Evolutionary conservation across 1,284 basidiomycete genomes (phyloP).

Genomic region (Trichosporon ovoides): DNA sequence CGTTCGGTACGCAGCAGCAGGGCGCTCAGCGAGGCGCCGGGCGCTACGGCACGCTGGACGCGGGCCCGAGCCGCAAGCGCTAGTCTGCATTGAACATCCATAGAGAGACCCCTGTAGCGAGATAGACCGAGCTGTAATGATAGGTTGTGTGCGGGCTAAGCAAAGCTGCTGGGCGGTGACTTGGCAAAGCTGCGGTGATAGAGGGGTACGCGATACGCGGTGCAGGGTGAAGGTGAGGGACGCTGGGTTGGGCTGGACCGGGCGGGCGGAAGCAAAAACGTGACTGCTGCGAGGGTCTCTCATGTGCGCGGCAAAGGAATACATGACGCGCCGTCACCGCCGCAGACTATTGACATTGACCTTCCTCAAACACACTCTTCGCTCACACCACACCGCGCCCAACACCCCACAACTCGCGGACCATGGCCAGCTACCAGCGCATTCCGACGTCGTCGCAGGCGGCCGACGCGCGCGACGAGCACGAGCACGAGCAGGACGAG

Average conservation of each 20-base stretch:
- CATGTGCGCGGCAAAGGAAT: too few species aligned
- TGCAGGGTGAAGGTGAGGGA: too few species aligned
- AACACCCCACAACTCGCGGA: neutral
- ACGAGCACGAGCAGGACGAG: constrained; percentile 9
- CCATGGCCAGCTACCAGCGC: constrained; percentile 18
- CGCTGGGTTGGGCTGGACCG: too few species aligned
- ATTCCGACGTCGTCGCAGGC: constrained; percentile 13
- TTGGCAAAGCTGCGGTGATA: too few species aligned
- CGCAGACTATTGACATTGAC: too few species aligned
- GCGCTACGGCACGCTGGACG: neutral
- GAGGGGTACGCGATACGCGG: too few species aligned
- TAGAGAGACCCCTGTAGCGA: neutral
- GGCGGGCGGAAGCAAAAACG: too few species aligned
- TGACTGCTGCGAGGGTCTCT: too few species aligned
- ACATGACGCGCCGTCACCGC: too few species aligned
- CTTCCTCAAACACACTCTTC: too few species aligned
- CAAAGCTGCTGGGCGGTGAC: too few species aligned
- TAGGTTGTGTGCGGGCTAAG: neutral
- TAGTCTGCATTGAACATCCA: neutral
- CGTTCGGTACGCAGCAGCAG: neutral
- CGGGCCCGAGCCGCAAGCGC: constrained; percentile 1
- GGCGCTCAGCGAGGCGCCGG: neutral
- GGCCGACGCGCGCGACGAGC: constrained; percentile 7
- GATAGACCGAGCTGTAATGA: neutral
- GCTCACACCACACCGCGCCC: neutral